phyloP scores from a whole-genome alignment of 306 rosid species.

The Cucurbita moschata region DNA sequence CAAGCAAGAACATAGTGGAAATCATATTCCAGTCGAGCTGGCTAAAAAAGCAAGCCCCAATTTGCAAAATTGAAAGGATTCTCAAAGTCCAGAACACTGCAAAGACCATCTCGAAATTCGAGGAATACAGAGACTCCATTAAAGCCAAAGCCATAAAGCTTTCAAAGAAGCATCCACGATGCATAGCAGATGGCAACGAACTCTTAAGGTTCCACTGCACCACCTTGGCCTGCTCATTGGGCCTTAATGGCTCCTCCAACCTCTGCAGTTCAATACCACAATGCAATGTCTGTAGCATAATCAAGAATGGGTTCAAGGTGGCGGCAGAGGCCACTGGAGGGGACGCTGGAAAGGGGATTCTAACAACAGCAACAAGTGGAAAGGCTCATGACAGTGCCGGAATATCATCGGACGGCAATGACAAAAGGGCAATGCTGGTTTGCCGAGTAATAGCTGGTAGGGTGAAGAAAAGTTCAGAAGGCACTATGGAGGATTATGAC shows the following conservation, averaged over 20 bases:
- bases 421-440: slow-evolving; percentile 82
- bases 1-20: slow-evolving; percentile 98
- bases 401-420: slow-evolving; percentile 11
- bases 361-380: slow-evolving; percentile 86
- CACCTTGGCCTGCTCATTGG: slow-evolving; percentile 58
- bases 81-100: slow-evolving; percentile 83
- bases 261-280: slow-evolving; percentile 63
- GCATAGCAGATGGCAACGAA: slow-evolving; percentile 95
- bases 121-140: slow-evolving; percentile 76
- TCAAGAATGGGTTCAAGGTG: slow-evolving; percentile 52
- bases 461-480: slow-evolving; percentile 71
- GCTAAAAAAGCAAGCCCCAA: slow-evolving; percentile 74
- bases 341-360: slow-evolving; percentile 29
- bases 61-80: slow-evolving; percentile 80
- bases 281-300: slow-evolving; percentile 61
- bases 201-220: slow-evolving; percentile 85
- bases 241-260: slow-evolving; percentile 70
- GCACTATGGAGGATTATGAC: slow-evolving; percentile 60
- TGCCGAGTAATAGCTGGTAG: slow-evolving; percentile 96
- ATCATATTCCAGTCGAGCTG: slow-evolving; percentile 97
- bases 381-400: slow-evolving; percentile 67
- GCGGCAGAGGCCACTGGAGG: slow-evolving; percentile 16
- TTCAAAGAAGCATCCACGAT: slow-evolving; percentile 64
- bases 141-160: slow-evolving; percentile 70
- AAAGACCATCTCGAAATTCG: slow-evolving; percentile 60